phyloP scores from a whole-genome alignment of 345 rosid species.

The Syzygium aqueum region DNA sequence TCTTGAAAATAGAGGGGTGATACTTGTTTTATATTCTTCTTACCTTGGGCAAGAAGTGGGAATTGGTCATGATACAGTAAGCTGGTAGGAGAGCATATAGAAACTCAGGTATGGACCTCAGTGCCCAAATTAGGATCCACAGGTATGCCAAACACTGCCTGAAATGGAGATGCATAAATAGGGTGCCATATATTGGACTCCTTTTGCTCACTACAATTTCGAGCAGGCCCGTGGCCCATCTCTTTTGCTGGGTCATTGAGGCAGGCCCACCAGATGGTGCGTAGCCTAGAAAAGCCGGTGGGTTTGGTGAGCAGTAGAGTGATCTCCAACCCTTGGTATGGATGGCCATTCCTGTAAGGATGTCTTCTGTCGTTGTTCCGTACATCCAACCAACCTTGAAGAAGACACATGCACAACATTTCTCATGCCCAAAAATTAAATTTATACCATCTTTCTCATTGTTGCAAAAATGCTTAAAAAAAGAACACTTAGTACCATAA shows the following conservation, averaged over 20 bases:
- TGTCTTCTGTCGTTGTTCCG: constrained; percentile 51
- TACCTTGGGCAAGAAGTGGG: constrained; percentile 61
- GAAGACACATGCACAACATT: background rate
- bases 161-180: constrained; percentile 24
- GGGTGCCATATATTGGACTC: constrained; percentile 23
- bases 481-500: background rate
- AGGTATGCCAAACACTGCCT: constrained; percentile 42
- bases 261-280: constrained; percentile 28
- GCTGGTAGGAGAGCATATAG: constrained; percentile 47
- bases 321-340: constrained; percentile 39
- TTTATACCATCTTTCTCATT: background rate
- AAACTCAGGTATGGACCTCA: constrained; percentile 49
- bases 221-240: constrained; percentile 59
- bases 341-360: constrained; percentile 15
- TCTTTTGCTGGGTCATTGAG: constrained; percentile 38
- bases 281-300: constrained; percentile 54
- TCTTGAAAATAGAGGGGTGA: background rate
- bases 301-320: constrained; percentile 9
- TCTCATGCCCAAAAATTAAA: too few species aligned
- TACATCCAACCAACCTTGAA: constrained; percentile 55
- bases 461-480: background rate
- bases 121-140: constrained; percentile 12
- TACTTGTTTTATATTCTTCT: background rate
- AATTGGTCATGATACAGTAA: constrained; percentile 43
- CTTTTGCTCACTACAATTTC: constrained; percentile 32